phyloP scores from a whole-genome alignment of 805 yeast species.

The Candida mattraensis region DNA sequence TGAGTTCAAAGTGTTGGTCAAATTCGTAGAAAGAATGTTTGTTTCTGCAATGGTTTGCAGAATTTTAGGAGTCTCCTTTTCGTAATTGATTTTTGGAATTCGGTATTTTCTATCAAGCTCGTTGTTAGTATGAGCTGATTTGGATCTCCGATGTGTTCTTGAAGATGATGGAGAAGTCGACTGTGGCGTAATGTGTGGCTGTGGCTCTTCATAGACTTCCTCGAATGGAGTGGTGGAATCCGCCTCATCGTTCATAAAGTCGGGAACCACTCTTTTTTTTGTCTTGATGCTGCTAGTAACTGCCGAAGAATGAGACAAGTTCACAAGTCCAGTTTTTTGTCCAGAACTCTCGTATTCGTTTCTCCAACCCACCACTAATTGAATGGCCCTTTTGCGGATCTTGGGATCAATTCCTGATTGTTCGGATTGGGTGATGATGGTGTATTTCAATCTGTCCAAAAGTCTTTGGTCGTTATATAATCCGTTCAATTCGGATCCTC shows the following conservation, averaged over 20 bases:
- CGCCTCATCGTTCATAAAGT: slow-evolving; percentile 55
- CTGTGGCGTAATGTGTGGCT: neutral
- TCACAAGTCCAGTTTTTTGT: slow-evolving; percentile 49
- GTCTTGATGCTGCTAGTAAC: slow-evolving; percentile 14
- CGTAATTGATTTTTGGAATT: slow-evolving; percentile 68
- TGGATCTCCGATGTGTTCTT: neutral
- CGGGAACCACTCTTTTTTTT: slow-evolving; percentile 27
- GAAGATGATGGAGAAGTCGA: slow-evolving; percentile 1
- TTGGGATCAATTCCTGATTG: slow-evolving; percentile 33
- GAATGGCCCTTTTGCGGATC: slow-evolving; percentile 48
- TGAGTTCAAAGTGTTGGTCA: slow-evolving; percentile 56
- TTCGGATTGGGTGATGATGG: slow-evolving; percentile 38
- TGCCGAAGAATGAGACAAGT: slow-evolving; percentile 47
- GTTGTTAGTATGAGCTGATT: slow-evolving; percentile 26
- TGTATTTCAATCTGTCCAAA: slow-evolving; percentile 58
- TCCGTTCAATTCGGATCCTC: slow-evolving; percentile 41
- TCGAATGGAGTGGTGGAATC: slow-evolving; percentile 41
- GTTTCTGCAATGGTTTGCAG: slow-evolving; percentile 70
- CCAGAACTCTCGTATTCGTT: slow-evolving; percentile 49
- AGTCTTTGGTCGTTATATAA: slow-evolving; percentile 70
- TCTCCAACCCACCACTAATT: slow-evolving; percentile 68
- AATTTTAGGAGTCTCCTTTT: slow-evolving; percentile 72
- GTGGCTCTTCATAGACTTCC: slow-evolving; percentile 27
- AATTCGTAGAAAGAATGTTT: slow-evolving; percentile 67
- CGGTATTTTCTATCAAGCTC: slow-evolving; percentile 50